Evolutionary conservation across 176 grass and related monocot genomes (phyloP), one percentile per base, ranked within the genome.

Genomic region (Aegilops bicornis): DNA sequence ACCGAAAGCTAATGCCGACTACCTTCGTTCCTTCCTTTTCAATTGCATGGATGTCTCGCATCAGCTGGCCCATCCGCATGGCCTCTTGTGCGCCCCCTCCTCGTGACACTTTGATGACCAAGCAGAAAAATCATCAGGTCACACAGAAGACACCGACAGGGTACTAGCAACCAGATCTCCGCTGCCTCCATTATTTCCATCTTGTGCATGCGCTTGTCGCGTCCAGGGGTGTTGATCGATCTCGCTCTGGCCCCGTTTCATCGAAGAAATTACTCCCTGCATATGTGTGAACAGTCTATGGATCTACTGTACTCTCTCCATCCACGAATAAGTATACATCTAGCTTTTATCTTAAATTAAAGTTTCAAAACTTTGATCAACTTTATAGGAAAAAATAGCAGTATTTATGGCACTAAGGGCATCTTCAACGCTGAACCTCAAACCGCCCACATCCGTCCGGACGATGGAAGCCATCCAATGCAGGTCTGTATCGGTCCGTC

Each of bases 1-100:
- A 30, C 33, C 85, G 79, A 87, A 48, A 24, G 66, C 73, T 60
- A 82, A 23, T 24, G 82, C 72, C 83, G 82, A 85, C 10, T 64
- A 20, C 73, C 47, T 16, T 45, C 11, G 43, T 45, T 0, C 43
- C 11, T 45, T 45, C 45, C 45, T 50, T 52, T 17, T 52, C 14
- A 6, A 52, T 52, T 52, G 48, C 48, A 17, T 73, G 78, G 43
- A 20, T 42, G 23, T 7, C 48, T 87, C 85, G 7, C 77, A 84
- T 77, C 76, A 62, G 13, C 39, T 71, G 47, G 31, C 35, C 60
- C 85, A 74, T 56, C 58, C 8, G 56, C 73, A 23, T 37, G 36
- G 22, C 23, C 63, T 30, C 35, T 80, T 74, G 62, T 85, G 45
- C 40, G 13, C 30, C 22, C 64, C 19, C 30, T n/a, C 10, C 35